Conservation (phyloP, 225 moss, liverwort and hornwort species). For the Marchantia polymorpha region DNA sequence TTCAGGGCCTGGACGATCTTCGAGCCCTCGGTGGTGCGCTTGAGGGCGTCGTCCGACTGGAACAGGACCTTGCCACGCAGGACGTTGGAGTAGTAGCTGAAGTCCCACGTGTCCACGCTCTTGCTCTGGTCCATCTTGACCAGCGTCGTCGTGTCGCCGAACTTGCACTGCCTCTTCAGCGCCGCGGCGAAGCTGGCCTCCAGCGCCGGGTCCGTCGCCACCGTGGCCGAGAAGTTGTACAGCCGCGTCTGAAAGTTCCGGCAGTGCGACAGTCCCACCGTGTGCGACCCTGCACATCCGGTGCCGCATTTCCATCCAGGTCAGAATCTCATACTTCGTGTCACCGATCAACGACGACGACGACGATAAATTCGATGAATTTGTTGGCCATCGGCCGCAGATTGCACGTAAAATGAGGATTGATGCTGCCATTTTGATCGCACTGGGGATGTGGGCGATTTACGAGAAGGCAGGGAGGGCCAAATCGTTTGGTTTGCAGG, state of each 20-base stretch:
- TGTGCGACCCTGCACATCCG: slow-evolving; percentile 46
- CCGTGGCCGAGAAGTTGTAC: slow-evolving; percentile 26
- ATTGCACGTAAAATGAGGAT: too few relatives aligned
- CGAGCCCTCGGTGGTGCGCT: not conserved
- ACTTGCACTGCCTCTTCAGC: slow-evolving; percentile 35
- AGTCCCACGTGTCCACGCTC: slow-evolving; percentile 37
- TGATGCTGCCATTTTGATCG: too few relatives aligned
- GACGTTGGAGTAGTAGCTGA: slow-evolving; percentile 33
- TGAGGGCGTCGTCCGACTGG: slow-evolving; percentile 26
- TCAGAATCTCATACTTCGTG: too few relatives aligned
- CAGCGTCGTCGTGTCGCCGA: not conserved
- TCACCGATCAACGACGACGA: too few relatives aligned
- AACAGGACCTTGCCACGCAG: slow-evolving; percentile 32
- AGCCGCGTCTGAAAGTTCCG: slow-evolving; percentile 37
- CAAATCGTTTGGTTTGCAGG: too few relatives aligned
- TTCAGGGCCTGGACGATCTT: not conserved
- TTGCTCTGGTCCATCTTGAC: slow-evolving; percentile 16
- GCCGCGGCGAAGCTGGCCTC: slow-evolving; percentile 29
- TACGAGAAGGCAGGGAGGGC: too few relatives aligned
- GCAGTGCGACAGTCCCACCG: slow-evolving; percentile 46
- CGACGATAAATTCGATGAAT: too few relatives aligned
- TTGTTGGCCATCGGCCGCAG: too few relatives aligned
- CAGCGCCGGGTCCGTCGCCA: slow-evolving; percentile 21
- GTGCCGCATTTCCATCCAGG: too few relatives aligned
- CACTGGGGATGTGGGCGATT: too few relatives aligned